phyloP scores from a whole-genome alignment of 768 basidiomycete genomes.

The Mycena vulgaris region DNA sequence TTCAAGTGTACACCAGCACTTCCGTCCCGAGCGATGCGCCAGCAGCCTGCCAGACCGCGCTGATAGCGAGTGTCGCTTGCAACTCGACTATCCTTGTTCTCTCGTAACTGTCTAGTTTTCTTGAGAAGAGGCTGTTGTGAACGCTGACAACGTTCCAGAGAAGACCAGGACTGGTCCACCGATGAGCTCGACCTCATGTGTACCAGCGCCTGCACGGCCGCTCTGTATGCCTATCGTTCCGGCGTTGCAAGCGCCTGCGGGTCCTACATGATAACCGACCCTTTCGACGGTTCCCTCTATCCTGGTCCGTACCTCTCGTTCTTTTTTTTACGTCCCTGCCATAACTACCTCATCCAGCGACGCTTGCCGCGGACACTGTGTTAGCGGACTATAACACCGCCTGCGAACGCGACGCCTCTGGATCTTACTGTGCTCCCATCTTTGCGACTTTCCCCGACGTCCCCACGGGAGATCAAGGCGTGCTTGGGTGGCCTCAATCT shows the following conservation, averaged over 20 bases:
- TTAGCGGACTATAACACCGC: constrained; percentile 6
- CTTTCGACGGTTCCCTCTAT: neutral
- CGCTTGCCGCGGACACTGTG: constrained; percentile 2
- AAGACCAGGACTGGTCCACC: constrained; percentile 3
- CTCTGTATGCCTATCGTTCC: too few species aligned
- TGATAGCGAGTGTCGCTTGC: too few species aligned
- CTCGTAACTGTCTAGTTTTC: neutral
- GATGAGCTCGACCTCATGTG: constrained; percentile 3
- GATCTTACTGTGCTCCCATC: neutral
- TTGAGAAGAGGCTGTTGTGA: neutral
- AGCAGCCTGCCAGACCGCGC: constrained; percentile 2
- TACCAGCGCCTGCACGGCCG: neutral
- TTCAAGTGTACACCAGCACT: constrained; percentile 7
- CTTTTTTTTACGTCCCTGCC: neutral
- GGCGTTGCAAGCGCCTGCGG: neutral
- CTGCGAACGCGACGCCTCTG: neutral
- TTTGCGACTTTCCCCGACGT: constrained; percentile 1
- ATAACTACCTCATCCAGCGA: neutral
- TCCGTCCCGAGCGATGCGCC: neutral
- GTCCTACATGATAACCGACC: neutral
- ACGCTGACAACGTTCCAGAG: constrained; percentile 9
- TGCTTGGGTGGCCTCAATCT: neutral
- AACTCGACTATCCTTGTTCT: neutral
- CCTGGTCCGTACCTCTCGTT: neutral
- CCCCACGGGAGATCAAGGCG: neutral